phyloP scores from a whole-genome alignment of 2,329 filamentous ascomycete species.

The Beauveria brongniartii region DNA sequence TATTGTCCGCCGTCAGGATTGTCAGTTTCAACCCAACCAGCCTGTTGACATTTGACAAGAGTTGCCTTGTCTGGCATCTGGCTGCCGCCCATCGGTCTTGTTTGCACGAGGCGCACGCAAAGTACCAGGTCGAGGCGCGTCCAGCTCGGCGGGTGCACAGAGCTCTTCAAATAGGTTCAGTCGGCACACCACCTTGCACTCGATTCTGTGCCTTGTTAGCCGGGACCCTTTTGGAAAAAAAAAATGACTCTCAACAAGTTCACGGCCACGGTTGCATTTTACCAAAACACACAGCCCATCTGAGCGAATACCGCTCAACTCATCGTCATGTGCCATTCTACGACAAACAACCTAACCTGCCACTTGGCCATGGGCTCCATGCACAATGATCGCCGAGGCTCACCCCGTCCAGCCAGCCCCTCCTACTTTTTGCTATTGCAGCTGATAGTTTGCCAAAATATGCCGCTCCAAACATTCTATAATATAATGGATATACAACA shows the following conservation, averaged over 20 bases:
- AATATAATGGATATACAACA: too few species aligned
- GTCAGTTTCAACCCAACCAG: too few species aligned
- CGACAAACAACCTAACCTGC: too few species aligned
- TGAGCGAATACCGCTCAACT: neutral
- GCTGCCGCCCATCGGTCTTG: too few species aligned
- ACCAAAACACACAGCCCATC: neutral
- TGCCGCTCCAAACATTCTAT: neutral
- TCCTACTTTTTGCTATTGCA: neutral
- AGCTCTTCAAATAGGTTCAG: neutral
- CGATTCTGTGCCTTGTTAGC: neutral
- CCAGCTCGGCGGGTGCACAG: neutral
- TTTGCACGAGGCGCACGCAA: too few species aligned
- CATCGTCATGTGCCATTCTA: too few species aligned
- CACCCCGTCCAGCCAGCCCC: neutral
- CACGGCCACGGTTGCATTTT: neutral
- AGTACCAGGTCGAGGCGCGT: neutral
- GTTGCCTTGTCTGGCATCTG: too few species aligned
- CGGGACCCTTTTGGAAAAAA: neutral
- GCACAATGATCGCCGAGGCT: neutral
- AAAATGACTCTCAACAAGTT: neutral
- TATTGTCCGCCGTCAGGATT: too few species aligned
- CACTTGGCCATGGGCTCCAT: neutral
- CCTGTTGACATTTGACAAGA: too few species aligned
- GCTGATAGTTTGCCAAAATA: neutral
- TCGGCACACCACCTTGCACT: neutral